These are phyloP conservation scores for Kregervanrija delftensis DNA, from an alignment of 805 yeast genomes.

Conservation along the genomic window DNA sequence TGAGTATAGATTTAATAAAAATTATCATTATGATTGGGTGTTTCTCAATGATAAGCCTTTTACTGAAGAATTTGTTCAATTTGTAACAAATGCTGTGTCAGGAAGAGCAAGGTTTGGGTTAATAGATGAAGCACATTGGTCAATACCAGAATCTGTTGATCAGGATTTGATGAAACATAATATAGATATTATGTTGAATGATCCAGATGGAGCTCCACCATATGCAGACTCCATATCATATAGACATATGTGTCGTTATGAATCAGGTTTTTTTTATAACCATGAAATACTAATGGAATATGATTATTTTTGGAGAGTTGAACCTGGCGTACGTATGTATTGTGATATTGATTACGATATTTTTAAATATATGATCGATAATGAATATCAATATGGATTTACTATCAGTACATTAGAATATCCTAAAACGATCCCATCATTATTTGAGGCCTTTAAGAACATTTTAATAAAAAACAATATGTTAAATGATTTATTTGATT, in stretches of 20 bases:
- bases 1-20: constrained; percentile 58
- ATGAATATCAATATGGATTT: constrained; percentile 64
- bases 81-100: constrained; percentile 44
- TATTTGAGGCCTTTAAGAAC: constrained; percentile 33
- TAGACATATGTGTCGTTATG: constrained; percentile 87
- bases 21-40: constrained; percentile 70
- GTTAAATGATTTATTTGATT: constrained; percentile 31
- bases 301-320: constrained; percentile 90
- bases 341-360: constrained; percentile 76
- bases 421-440: constrained; percentile 53
- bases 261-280: constrained; percentile 76
- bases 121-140: constrained; percentile 61
- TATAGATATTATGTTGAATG: constrained; percentile 15
- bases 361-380: constrained; percentile 66
- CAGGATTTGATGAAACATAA: constrained; percentile 11
- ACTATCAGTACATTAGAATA: constrained; percentile 71
- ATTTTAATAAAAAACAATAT: constrained; percentile 23
- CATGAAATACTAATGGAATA: constrained; percentile 63
- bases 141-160: constrained; percentile 42
- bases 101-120: constrained; percentile 59
- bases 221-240: constrained; percentile 58
- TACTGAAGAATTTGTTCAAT: constrained; percentile 43
- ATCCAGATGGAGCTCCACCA: constrained; percentile 37
- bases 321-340: constrained; percentile 68
- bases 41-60: constrained; percentile 69